Evolutionary conservation across 2,329 filamentous ascomycete species (phyloP).

Genomic region (Xylaria sp.): DNA sequence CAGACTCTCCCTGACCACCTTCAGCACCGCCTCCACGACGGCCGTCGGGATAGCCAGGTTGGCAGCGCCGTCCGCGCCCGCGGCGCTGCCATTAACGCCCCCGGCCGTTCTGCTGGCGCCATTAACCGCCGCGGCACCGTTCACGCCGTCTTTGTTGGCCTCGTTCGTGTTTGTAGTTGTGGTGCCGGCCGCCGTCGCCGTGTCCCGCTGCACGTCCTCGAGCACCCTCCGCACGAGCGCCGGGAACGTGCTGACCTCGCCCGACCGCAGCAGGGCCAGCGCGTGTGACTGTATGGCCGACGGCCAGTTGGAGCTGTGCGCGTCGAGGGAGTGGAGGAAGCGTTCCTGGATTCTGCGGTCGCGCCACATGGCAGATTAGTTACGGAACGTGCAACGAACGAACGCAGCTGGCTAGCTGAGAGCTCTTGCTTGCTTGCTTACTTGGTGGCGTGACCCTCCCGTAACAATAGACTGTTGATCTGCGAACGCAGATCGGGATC

Average conservation of each 20-base stretch:
- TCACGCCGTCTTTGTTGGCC: conserved; percentile 26
- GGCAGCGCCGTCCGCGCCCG: conserved; percentile 40
- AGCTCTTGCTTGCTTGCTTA: conserved; percentile 42
- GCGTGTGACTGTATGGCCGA: conserved; percentile 69
- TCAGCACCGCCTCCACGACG: conserved; percentile 71
- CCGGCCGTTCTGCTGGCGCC: conserved; percentile 32
- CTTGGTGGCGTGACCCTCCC: conserved; percentile 69
- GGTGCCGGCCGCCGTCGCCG: conserved; percentile 47
- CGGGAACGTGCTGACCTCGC: conserved; percentile 68
- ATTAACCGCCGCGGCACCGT: conserved; percentile 31
- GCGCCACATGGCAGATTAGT: conserved; percentile 20
- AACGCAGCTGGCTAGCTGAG: background rate
- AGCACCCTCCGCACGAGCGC: conserved; percentile 69
- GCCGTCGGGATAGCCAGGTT: conserved; percentile 66
- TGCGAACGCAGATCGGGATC: conserved; percentile 71
- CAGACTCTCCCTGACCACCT: conserved; percentile 66
- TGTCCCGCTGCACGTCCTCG: conserved; percentile 68
- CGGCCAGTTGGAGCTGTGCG: conserved; percentile 70
- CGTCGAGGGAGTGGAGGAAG: conserved; percentile 69
- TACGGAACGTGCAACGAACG: background rate
- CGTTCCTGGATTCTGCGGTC: conserved; percentile 68
- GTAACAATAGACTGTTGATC: conserved; percentile 67
- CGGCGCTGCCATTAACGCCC: conserved; percentile 46
- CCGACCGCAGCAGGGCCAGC: conserved; percentile 67
- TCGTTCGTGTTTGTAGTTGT: conserved; percentile 31